phyloP scores from a whole-genome alignment of 805 yeast species.

The Ogataea dorogensis region DNA sequence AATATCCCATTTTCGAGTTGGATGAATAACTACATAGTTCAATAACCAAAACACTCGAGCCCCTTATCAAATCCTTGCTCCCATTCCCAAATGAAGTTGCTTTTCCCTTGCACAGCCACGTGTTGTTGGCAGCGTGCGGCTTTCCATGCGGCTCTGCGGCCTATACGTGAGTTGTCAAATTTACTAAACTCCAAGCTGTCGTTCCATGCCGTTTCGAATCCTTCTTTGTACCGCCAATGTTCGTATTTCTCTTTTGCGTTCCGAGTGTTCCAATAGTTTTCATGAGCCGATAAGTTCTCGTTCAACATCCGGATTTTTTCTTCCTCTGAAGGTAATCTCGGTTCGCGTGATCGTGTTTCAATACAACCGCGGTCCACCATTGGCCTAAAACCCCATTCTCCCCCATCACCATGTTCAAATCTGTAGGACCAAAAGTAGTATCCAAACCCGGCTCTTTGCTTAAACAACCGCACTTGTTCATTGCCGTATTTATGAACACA shows the following conservation, averaged over 20 bases:
- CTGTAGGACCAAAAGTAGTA: constrained; percentile 89
- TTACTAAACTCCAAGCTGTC: constrained; percentile 70
- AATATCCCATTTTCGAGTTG: constrained; percentile 24
- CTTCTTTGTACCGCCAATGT: constrained; percentile 79
- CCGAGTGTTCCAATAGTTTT: constrained; percentile 63
- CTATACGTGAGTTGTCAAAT: constrained; percentile 68
- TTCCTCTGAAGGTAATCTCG: constrained; percentile 38
- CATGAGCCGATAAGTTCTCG: constrained; percentile 46
- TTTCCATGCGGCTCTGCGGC: constrained; percentile 72
- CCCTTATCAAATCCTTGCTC: constrained; percentile 81
- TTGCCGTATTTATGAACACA: constrained; percentile 63
- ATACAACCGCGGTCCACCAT: constrained; percentile 66
- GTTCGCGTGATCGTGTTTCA: constrained; percentile 32
- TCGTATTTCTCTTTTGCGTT: constrained; percentile 64
- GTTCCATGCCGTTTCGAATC: constrained; percentile 70
- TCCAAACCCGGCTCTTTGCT: constrained; percentile 61
- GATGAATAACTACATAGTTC: constrained; percentile 21
- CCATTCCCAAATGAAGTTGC: constrained; percentile 79
- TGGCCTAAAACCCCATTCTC: constrained; percentile 92
- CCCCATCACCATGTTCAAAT: constrained; percentile 86
- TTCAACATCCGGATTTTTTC: constrained; percentile 42
- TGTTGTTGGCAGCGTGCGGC: constrained; percentile 63
- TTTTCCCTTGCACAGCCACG: constrained; percentile 49
- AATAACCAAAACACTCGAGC: constrained; percentile 37
- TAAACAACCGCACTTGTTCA: constrained; percentile 47